Percentiles rank a stretch among this genome's conserved stretches.
phyloP scores from a whole-genome alignment of 345 rosid genomes.

The Murraya paniculata region DNA sequence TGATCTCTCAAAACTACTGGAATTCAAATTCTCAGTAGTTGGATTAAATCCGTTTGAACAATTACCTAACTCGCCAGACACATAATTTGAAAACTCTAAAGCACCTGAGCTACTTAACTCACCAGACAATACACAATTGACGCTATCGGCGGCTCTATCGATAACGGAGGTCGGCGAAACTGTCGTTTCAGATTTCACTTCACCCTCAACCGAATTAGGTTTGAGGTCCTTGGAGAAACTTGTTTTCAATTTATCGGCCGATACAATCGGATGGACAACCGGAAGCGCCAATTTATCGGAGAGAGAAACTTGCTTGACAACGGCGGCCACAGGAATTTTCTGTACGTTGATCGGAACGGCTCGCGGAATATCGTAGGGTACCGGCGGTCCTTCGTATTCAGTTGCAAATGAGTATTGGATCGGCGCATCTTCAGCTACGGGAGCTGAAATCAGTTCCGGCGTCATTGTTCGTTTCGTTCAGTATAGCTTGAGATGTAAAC shows the following conservation, averaged over 20 bases:
- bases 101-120: slow-evolving; percentile 61
- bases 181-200: slow-evolving; percentile 42
- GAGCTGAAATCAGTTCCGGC: slow-evolving; percentile 23
- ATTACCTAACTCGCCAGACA: slow-evolving; percentile 49
- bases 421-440: slow-evolving; percentile 39
- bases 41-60: slow-evolving; percentile 18
- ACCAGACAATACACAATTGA: slow-evolving; percentile 47
- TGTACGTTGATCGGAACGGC: slow-evolving; percentile 88
- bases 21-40: slow-evolving; percentile 35
- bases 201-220: slow-evolving; percentile 30
- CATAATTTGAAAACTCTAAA: slow-evolving; percentile 42
- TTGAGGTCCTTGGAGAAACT: slow-evolving; percentile 44
- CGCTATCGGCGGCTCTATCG: slow-evolving; percentile 39
- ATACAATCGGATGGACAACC: slow-evolving; percentile 70
- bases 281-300: slow-evolving; percentile 62
- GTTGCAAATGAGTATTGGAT: slow-evolving; percentile 72
- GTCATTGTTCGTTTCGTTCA: slow-evolving; percentile 21
- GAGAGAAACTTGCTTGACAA: slow-evolving; percentile 64
- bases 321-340: slow-evolving; percentile 92
- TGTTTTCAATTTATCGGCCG: slow-evolving; percentile 42
- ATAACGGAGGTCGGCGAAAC: slow-evolving; percentile 74
- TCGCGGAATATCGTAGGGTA: slow-evolving; percentile 73
- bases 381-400: slow-evolving; percentile 88
- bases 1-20: slow-evolving; percentile 59
- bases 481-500: slow-evolving; percentile 18